Base-by-base conservation (phyloP, 805 yeast genomes). In the Starmerella scarabaei region DNA sequence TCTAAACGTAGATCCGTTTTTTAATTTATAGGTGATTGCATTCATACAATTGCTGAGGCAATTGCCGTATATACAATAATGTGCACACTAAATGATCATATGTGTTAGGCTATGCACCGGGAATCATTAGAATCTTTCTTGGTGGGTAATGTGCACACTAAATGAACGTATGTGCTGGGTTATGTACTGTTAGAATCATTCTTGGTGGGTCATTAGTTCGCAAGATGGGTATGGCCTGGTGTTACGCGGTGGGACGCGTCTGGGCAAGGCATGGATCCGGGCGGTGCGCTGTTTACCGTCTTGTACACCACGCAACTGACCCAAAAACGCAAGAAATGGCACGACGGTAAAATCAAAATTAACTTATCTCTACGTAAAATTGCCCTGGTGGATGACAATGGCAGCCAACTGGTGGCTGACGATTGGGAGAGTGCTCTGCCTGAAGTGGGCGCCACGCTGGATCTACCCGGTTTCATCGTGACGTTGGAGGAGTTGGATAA, bases 1-100 rank as follows among this genome's bases (percentile, higher is more conserved):
- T 88, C 70, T 88, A 76, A 81, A 44, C 45, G 27, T 30, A 21
- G 7, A 7, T 11, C 26, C 26, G 9, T 16, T 28, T 42, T 21
- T 36, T 46, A 46, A 43, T 44, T 41, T 43, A 43, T 43, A 38
- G 47, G 40, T 36, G 30, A 36, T 5, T 18, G 18, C 9, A 30
- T 14, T 30, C 19, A 8, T n/a, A n/a, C n/a, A n/a, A n/a, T n/a
- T n/a, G n/a, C n/a, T n/a, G n/a, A n/a, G n/a, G n/a, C n/a, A n/a
- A n/a, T n/a, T n/a, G n/a, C n/a, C n/a, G n/a, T n/a, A n/a, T n/a
- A n/a, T n/a, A n/a, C n/a, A n/a, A n/a, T n/a, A n/a, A n/a, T n/a
- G n/a, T n/a, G n/a, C n/a, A n/a, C n/a, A n/a, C n/a, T n/a, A n/a
- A n/a, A n/a, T n/a, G n/a, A n/a, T n/a, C n/a, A n/a, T n/a, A n/a